Conservation (phyloP, 2,329 filamentous ascomycete genomes). For the Alternaria arbusti region DNA sequence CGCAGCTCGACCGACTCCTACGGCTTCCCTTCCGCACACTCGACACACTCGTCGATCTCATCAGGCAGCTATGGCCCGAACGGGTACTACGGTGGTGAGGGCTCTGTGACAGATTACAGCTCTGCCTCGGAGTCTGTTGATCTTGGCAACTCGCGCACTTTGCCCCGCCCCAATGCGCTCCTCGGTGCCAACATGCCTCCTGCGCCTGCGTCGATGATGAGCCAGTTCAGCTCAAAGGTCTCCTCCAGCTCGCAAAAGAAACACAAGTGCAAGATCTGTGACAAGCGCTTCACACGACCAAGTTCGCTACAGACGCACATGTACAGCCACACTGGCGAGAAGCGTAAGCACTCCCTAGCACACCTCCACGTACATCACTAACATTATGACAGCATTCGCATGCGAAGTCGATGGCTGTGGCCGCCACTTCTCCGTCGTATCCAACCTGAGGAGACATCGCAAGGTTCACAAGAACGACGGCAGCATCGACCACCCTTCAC, state of each 20-base stretch:
- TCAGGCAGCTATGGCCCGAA: constrained; percentile 78
- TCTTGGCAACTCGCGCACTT: constrained; percentile 77
- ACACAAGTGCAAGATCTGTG: constrained; percentile 99
- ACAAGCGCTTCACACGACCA: constrained; percentile 94
- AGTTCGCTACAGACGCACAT: constrained; percentile 96
- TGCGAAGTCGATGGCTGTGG: constrained; percentile 96
- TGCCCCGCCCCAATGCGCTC: constrained; percentile 77
- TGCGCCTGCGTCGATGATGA: constrained; percentile 96
- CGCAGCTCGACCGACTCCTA: constrained; percentile 85
- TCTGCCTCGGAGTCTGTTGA: constrained; percentile 87
- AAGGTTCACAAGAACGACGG: constrained; percentile 90
- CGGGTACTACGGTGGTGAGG: constrained; percentile 82
- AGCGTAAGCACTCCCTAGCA: constrained; percentile 71
- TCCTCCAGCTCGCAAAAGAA: constrained; percentile 97
- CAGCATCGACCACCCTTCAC: constrained; percentile 54
- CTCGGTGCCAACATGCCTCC: constrained; percentile 70
- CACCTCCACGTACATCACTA: not conserved
- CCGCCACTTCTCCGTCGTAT: constrained; percentile 95
- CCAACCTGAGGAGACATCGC: constrained; percentile 89
- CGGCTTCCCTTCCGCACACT: constrained; percentile 85
- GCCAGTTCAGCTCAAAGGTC: constrained; percentile 95
- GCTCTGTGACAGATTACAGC: constrained; percentile 90
- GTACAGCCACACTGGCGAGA: constrained; percentile 98
- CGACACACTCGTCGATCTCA: constrained; percentile 88
- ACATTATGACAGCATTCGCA: constrained; percentile 72